phyloP scores from a whole-genome alignment of 1,284 basidiomycete species.

The Melampsora larici-populina region DNA sequence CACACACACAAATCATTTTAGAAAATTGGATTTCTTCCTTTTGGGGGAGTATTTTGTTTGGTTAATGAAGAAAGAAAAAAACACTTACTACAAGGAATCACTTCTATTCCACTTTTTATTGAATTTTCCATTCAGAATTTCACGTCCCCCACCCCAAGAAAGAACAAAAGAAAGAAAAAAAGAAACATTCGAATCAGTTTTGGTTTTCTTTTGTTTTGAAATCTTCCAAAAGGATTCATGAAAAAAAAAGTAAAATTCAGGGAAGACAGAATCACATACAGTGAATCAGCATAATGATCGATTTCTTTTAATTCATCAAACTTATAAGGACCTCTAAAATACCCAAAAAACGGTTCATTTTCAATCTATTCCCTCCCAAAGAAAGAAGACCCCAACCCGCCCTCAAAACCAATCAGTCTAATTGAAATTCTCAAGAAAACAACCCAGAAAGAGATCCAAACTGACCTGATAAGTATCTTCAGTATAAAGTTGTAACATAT shows the following conservation, averaged over 20 bases:
- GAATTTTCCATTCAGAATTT: too few species aligned
- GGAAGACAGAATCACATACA: slow-evolving; percentile 42
- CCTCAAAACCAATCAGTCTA: background rate
- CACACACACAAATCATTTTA: too few species aligned
- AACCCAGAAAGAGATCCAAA: background rate
- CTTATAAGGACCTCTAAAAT: slow-evolving; percentile 51
- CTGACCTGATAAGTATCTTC: slow-evolving; percentile 43
- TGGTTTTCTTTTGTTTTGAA: too few species aligned
- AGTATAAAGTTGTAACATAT: slow-evolving; percentile 51
- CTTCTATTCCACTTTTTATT: slow-evolving; percentile 49
- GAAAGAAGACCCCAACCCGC: background rate
- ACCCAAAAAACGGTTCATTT: slow-evolving; percentile 55
- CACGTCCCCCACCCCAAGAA: background rate
- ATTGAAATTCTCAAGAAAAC: too few species aligned
- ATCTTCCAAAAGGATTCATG: too few species aligned
- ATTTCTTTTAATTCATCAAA: slow-evolving; percentile 51
- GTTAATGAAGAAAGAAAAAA: background rate
- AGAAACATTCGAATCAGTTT: too few species aligned
- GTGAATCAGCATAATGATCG: slow-evolving; percentile 52
- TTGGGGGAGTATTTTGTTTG: too few species aligned
- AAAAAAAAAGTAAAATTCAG: background rate
- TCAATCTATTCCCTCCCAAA: slow-evolving; percentile 46
- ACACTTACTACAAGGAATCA: slow-evolving; percentile 47
- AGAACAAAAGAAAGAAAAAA: slow-evolving; percentile 1
- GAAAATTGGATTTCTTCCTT: too few species aligned